Percentiles rank a stretch among this genome's conserved stretches.
Evolutionary conservation across 1,284 basidiomycete species (phyloP).

Genomic region (Rhodotorula sp.): DNA sequence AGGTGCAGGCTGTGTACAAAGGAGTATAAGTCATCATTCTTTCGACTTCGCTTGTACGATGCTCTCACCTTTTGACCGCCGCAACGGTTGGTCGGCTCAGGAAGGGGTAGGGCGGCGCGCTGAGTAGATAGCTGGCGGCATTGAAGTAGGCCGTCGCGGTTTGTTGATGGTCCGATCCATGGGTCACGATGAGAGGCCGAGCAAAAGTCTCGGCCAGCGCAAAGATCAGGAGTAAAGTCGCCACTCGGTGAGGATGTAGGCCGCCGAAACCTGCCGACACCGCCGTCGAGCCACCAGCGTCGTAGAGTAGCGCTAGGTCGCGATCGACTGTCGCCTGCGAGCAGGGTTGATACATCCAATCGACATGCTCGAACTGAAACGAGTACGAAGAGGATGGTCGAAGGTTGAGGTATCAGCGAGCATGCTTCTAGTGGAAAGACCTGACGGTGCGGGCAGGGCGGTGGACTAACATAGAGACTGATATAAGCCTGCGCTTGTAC

Average conservation of each 20-base stretch:
- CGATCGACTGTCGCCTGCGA: conserved; percentile 16
- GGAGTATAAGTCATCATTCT: not conserved
- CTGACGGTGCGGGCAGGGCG: not conserved
- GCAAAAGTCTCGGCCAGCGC: conserved; percentile 2
- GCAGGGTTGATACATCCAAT: conserved; percentile 43
- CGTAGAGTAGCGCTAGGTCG: conserved; percentile 31
- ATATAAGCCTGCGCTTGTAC: not conserved
- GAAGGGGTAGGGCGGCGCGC: conserved; percentile 36
- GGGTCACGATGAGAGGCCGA: conserved; percentile 23
- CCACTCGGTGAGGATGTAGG: conserved; percentile 9
- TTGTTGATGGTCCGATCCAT: not conserved
- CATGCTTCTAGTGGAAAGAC: not conserved
- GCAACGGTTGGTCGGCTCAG: conserved; percentile 37
- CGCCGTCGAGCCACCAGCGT: not conserved
- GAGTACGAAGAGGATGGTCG: not conserved
- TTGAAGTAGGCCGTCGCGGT: conserved; percentile 8
- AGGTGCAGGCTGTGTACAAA: conserved; percentile 26
- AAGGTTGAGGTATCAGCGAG: not conserved
- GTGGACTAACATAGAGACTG: not conserved
- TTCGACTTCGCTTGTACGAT: not conserved
- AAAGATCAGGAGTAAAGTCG: conserved; percentile 6
- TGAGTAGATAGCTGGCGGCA: conserved; percentile 24
- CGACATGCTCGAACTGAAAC: conserved; percentile 14
- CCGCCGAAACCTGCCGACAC: not conserved
- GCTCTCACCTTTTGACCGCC: conserved; percentile 27